Conservation (phyloP, 1,139 yeast species). For the Pneumocystis sp. region DNA sequence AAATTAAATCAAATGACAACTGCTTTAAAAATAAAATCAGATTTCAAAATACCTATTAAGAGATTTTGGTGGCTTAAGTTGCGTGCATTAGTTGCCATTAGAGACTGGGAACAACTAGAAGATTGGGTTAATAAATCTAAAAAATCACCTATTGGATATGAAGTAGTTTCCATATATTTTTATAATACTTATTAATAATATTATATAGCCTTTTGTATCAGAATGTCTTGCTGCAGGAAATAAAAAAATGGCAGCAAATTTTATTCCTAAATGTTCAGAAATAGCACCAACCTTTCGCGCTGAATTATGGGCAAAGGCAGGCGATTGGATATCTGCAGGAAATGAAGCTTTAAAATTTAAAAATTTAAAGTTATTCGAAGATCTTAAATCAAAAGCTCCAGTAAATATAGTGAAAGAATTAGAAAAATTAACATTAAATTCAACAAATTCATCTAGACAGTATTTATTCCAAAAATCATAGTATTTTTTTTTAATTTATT, state of each 20-base stretch:
- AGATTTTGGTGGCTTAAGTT: conserved; percentile 53
- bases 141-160: conserved; percentile 62
- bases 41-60: conserved; percentile 47
- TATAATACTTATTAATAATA: background rate
- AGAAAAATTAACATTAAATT: background rate
- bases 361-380: conserved; percentile 33
- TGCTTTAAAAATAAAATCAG: conserved; percentile 43
- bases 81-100: conserved; percentile 35
- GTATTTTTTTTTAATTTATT: background rate
- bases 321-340: conserved; percentile 42
- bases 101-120: conserved; percentile 50
- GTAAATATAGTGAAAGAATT: background rate
- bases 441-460: background rate
- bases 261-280: conserved; percentile 27
- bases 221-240: conserved; percentile 39
- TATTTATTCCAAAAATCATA: background rate
- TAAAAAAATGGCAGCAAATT: conserved; percentile 30
- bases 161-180: conserved; percentile 11
- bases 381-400: conserved; percentile 25
- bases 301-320: conserved; percentile 37
- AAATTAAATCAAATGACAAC: conserved; percentile 43
- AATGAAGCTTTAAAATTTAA: conserved; percentile 44
- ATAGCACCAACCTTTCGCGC: conserved; percentile 30
- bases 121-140: conserved; percentile 31
- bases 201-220: conserved; percentile 35